Conservation (phyloP, 2,329 filamentous ascomycete genomes). For the Thielaviopsis euricoi region DNA sequence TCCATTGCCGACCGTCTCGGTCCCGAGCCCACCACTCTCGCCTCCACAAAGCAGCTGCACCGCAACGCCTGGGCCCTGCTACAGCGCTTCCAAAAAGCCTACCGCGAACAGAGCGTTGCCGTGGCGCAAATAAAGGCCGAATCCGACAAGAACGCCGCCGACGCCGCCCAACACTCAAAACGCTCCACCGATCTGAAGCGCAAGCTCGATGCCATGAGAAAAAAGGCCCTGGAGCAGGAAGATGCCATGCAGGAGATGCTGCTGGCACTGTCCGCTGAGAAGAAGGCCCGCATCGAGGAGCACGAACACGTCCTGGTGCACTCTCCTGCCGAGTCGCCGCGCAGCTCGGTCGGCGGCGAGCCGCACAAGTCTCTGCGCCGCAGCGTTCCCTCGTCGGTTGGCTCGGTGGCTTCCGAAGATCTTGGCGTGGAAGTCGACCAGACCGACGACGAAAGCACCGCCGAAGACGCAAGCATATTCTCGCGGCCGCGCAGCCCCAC, state of each 20-base stretch:
- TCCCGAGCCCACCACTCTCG: slow-evolving; percentile 4
- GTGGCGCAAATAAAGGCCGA: slow-evolving; percentile 36
- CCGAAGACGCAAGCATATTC: slow-evolving; percentile 39
- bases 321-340: background rate
- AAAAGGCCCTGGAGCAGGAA: slow-evolving; percentile 37
- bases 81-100: slow-evolving; percentile 39
- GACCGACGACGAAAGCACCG: slow-evolving; percentile 33
- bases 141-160: slow-evolving; percentile 35
- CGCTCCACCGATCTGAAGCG: slow-evolving; percentile 36
- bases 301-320: slow-evolving; percentile 12
- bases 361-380: background rate
- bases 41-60: slow-evolving; percentile 9
- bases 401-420: slow-evolving; percentile 33
- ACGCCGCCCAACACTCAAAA: slow-evolving; percentile 37
- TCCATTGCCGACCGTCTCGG: slow-evolving; percentile 38
- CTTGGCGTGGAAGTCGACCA: slow-evolving; percentile 37
- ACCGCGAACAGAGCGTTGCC: slow-evolving; percentile 34
- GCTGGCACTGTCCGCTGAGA: slow-evolving; percentile 35
- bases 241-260: slow-evolving; percentile 31
- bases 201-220: slow-evolving; percentile 44
- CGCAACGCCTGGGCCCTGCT: slow-evolving; percentile 37
- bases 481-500: slow-evolving; percentile 43
- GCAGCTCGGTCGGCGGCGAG: background rate
- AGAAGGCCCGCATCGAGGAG: slow-evolving; percentile 26
- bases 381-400: slow-evolving; percentile 12